Conservation (phyloP, 306 rosid genomes). For the Urtica urens region DNA sequence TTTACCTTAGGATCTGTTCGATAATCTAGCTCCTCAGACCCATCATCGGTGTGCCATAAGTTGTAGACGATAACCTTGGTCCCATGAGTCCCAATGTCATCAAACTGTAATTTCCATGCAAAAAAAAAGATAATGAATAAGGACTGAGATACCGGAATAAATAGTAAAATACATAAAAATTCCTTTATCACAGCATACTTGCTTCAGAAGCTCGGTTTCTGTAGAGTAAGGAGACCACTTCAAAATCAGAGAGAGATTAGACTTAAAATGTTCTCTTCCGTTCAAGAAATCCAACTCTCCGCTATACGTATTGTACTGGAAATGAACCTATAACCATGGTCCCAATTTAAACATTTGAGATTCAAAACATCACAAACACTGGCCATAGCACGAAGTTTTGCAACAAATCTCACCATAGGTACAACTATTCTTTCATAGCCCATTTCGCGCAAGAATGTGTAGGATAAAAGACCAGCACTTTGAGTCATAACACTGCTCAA, state of each 20-base stretch:
- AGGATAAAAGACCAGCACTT: constrained; percentile 92
- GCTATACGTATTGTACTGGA: constrained; percentile 39
- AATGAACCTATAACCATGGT: constrained; percentile 46
- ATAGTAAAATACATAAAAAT: not conserved
- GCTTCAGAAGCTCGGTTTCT: constrained; percentile 73
- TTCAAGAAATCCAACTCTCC: constrained; percentile 39
- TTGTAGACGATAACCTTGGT: constrained; percentile 82
- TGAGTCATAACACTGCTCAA: constrained; percentile 67
- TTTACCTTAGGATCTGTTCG: constrained; percentile 57
- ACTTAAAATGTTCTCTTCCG: constrained; percentile 45
- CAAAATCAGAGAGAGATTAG: constrained; percentile 58
- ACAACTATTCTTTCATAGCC: constrained; percentile 79
- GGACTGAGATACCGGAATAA: not conserved
- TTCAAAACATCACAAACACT: too few species aligned
- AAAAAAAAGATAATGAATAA: not conserved
- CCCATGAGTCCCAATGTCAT: constrained; percentile 71
- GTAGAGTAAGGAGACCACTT: constrained; percentile 85
- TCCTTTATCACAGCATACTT: constrained; percentile 32
- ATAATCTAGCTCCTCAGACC: constrained; percentile 60
- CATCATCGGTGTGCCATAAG: constrained; percentile 71
- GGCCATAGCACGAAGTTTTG: too few species aligned
- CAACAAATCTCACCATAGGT: constrained; percentile 70
- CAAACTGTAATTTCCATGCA: constrained; percentile 45
- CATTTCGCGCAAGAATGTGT: constrained; percentile 54
- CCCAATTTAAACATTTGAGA: too few species aligned